These are phyloP conservation scores for Lactifluus echinatus DNA, from an alignment of 768 basidiomycete genomes.

Conservation along the genomic window DNA sequence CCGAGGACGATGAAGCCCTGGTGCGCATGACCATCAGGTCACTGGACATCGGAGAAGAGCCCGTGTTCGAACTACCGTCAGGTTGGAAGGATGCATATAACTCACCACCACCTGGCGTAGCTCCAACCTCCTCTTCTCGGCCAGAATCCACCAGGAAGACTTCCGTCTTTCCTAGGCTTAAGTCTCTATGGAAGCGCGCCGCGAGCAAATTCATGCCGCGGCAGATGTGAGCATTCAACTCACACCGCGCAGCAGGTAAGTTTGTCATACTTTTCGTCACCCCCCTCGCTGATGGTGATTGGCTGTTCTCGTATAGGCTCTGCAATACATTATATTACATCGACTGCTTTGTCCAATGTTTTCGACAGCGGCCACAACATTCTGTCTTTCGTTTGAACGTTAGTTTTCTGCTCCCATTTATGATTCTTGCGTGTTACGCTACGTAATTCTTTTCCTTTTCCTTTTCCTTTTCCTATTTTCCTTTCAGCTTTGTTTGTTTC, in stretches of 20 bases:
- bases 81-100: slow-evolving; percentile 7
- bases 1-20: slow-evolving; percentile 8
- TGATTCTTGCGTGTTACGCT: neutral
- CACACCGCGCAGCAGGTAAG: neutral
- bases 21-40: slow-evolving; percentile 10
- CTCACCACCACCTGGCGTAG: neutral
- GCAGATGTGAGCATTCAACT: neutral
- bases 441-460: neutral
- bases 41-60: slow-evolving; percentile 11
- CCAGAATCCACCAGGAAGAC: neutral
- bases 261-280: neutral
- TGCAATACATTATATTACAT: neutral
- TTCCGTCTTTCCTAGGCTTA: slow-evolving; percentile 7
- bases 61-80: slow-evolving; percentile 5
- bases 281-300: neutral
- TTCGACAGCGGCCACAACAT: too few relatives aligned
- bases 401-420: neutral
- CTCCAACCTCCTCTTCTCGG: neutral
- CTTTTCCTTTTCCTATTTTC: neutral
- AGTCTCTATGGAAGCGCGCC: slow-evolving; percentile 16
- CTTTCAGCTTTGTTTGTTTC: neutral
- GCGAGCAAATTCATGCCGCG: slow-evolving; percentile 4
- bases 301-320: neutral
- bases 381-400: neutral
- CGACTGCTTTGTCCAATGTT: too few relatives aligned